Base-by-base conservation (phyloP, 306 rosid species). In the Cyamopsis tetragonoloba region DNA sequence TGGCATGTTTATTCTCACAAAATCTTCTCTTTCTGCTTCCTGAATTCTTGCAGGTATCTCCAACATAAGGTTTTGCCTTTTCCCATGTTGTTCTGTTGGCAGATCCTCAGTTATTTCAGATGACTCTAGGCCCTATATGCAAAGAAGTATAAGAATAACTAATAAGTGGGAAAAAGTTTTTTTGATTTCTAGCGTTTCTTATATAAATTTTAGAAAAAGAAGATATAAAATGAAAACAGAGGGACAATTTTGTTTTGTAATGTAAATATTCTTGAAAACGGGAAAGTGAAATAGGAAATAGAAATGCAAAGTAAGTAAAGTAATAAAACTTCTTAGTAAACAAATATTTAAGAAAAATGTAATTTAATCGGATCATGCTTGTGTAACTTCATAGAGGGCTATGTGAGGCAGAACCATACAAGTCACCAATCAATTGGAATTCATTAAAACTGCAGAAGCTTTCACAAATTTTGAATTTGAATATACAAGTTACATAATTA, bases 101-200 rank as follows among this genome's bases (percentile, higher is more conserved):
- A 56, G 31, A 73, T 86, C 96, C 82, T 89, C 89, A 10, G 72
- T 75, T 69, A 86, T 89, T 68, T 91, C 96, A 55, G 81, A 47
- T 31, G 75, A 70, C 15, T 42, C 80, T 76, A 51, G 77, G 53
- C 54, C 79, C 97, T 88, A 46, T 53, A n/a, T 14, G 13, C 23
- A 56, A 18, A 72, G 20, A 38, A 35, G 43, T 24, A 26, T 43
- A 79, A 67, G 37, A 43, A 37, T 8, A 61, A 30, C 4, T 12
- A n/a, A n/a, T n/a, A n/a, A n/a, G n/a, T n/a, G n/a, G n/a, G n/a
- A n/a, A n/a, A n/a, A n/a, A n/a, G n/a, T n/a, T n/a, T n/a, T n/a
- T n/a, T n/a, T n/a, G n/a, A n/a, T n/a, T n/a, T n/a, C n/a, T n/a
- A n/a, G n/a, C n/a, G n/a, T n/a, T n/a, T n/a, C n/a, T n/a, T n/a